Conservation (phyloP, 1,284 basidiomycete genomes). For the Prillingera fragicola region DNA sequence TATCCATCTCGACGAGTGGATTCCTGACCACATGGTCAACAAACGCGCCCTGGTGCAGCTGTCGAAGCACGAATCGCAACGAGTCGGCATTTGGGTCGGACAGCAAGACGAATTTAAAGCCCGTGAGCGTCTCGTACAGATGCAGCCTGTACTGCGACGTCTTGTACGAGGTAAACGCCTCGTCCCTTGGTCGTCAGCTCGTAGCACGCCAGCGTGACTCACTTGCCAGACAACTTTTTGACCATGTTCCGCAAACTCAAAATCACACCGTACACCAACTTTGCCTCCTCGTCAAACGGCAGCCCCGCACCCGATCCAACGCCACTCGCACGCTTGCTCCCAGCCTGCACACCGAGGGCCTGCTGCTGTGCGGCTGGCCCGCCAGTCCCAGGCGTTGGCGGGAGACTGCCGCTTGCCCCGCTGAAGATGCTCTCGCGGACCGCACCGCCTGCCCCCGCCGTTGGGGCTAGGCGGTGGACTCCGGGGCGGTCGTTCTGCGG, state of each 20-base stretch:
- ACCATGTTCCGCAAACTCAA: slow-evolving; percentile 90
- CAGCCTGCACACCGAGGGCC: not conserved
- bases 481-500: slow-evolving; percentile 67
- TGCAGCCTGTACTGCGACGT: slow-evolving; percentile 92
- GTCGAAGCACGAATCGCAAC: slow-evolving; percentile 73
- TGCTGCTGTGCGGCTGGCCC: not conserved
- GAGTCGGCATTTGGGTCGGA: slow-evolving; percentile 78
- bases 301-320: slow-evolving; percentile 52
- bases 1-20: slow-evolving; percentile 77
- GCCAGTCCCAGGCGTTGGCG: not conserved
- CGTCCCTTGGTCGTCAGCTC: slow-evolving; percentile 57
- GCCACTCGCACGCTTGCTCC: slow-evolving; percentile 2
- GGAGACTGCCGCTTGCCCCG: not conserved
- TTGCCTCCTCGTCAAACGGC: slow-evolving; percentile 94
- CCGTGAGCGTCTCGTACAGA: slow-evolving; percentile 82
- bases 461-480: slow-evolving; percentile 58
- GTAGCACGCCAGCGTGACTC: slow-evolving; percentile 22
- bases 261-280: slow-evolving; percentile 93
- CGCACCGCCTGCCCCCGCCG: slow-evolving; percentile 11
- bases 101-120: slow-evolving; percentile 93
- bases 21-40: slow-evolving; percentile 89
- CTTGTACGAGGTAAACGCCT: slow-evolving; percentile 82
- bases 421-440: not conserved
- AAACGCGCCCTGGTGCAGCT: slow-evolving; percentile 91
- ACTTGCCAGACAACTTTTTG: slow-evolving; percentile 85